Evolutionary conservation across 495 filamentous ascomycete genomes (phyloP), one percentile per base, ranked within the genome.

Genomic region (Penicillium angulare): DNA sequence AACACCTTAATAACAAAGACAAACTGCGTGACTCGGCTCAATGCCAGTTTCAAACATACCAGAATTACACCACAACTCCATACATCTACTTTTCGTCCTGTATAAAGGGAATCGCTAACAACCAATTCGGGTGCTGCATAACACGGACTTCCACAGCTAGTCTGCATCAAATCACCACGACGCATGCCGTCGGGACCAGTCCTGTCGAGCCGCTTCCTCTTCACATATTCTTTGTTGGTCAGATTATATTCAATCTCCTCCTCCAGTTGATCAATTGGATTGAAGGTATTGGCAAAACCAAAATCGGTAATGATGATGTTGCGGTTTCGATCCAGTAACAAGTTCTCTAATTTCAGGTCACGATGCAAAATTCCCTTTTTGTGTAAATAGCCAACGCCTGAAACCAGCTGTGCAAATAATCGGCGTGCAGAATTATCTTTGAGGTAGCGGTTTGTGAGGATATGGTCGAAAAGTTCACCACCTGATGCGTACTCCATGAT

Each of bases 251-350:
- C 95, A 52, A 96, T 85, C 50, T 95, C 92, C 45, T 96, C 90
- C 4, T 81, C 83, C 21, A 99, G 76, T 63, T 95, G 91, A 64
- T 98, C 95, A 23, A 72, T 63, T 1, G 93, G 84, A 64, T 96
- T 85, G 64, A 99, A 99, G 3, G 90, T 97, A 66, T 99, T 99
- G 40, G 93, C 93, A 69, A 99, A 99, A 5, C 93, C 93, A 67
- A 99, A 99, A 71, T 99, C 93, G 0, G 93, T 97, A 67, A 99
- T 97, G 73, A 99, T 97, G 64, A 99, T 97, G 70, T 99, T 99
- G 36, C 89, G 84, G 59, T 99, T 96, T 16, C 93, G 83, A 71
- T 99, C 93, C 41, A 99, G 83, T 16, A 99, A 77, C 61, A 99
- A 68, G 66, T 99, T 99, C 71, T 99, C 93, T 51, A 99, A 77